Evolutionary conservation across 2,329 filamentous ascomycete genomes (phyloP), one percentile per base, ranked within the genome.

Genomic region (Hypoxylon rubiginosum): DNA sequence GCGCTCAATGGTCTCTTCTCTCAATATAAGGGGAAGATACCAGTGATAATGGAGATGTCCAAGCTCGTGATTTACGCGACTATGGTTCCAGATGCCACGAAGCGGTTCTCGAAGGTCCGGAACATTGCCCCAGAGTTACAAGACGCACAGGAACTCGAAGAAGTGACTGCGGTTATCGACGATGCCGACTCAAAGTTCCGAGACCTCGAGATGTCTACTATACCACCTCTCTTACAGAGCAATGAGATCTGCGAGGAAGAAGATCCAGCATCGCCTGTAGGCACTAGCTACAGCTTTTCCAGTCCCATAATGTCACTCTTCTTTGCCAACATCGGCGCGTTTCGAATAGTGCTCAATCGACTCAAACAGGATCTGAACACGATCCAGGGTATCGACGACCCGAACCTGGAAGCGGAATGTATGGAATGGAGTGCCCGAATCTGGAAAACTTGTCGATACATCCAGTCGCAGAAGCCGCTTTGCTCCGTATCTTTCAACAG

Each of bases 241-340:
- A 50, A 54, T 2, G 39, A 51, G 13, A 63, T 68, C 15, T 41
- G 58, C 34, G 59, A 68, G 39, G 48, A 58, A 19, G 39, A 45
- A 7, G 52, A 68, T 24, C 34, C 46, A 0, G 56, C 39, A 13
- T 66, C 48, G 1, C 63, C 63, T 3, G 26, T 61, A 0, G 52
- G 63, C 30, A 59, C 49, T 8, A 63, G 63, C 45, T 68, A 68
- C 43, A 4, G 9, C 2, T 68, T 68, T 19, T 48, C 59, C 7
- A 55, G 48, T 30, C 30, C 34, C 5, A 17, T 50, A 8, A 51
- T 45, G 11, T 59, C 59, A 2, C 50, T 66, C 15, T 50, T 55
- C 39, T 68, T 66, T 36, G 60, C 56, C 19, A 68, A 68, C 13
- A 24, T 46, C 19, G 24, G 36, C 17, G 24, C 59, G 13, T 63